phyloP scores from a whole-genome alignment of 352 stramenopile species.

The Peronospora destructor region DNA sequence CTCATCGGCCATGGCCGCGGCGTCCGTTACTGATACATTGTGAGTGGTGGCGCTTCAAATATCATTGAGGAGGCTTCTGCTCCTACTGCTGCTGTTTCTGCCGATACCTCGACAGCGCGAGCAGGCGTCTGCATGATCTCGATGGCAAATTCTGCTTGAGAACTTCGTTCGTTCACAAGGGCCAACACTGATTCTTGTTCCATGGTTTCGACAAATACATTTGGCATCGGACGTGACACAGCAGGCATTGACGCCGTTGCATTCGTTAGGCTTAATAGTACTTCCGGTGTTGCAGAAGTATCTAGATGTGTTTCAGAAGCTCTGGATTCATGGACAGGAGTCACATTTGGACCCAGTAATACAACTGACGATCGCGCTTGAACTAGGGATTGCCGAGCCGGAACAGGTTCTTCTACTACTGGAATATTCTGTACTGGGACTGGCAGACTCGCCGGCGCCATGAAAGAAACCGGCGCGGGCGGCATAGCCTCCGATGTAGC shows the following conservation, averaged over 20 bases:
- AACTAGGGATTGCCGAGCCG: slow-evolving; percentile 3
- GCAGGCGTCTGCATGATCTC: slow-evolving; percentile 31
- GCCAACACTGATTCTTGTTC: slow-evolving; percentile 5
- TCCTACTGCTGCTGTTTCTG: slow-evolving; percentile 5
- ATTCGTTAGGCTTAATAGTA: slow-evolving; percentile 11
- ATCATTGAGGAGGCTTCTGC: slow-evolving; percentile 29
- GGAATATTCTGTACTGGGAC: slow-evolving; percentile 7
- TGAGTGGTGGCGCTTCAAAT: slow-evolving; percentile 38
- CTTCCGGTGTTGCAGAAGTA: slow-evolving; percentile 8
- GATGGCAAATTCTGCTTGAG: slow-evolving; percentile 31
- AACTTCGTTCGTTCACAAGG: slow-evolving; percentile 26
- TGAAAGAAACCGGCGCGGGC: slow-evolving; percentile 20
- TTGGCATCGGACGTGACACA: slow-evolving; percentile 18
- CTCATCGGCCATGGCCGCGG: slow-evolving; percentile 12
- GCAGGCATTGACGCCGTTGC: slow-evolving; percentile 8
- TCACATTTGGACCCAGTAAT: slow-evolving; percentile 27
- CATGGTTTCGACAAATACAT: slow-evolving; percentile 14
- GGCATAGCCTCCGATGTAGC: slow-evolving; percentile 14
- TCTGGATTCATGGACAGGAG: slow-evolving; percentile 12
- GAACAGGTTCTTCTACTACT: slow-evolving; percentile 14
- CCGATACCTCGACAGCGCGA: slow-evolving; percentile 12
- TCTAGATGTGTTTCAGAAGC: slow-evolving; percentile 18
- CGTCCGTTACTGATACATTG: slow-evolving; percentile 44
- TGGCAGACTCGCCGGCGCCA: slow-evolving; percentile 11
- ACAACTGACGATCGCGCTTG: slow-evolving; percentile 31